These are phyloP conservation scores for Pterulicium gracile DNA, from an alignment of 1,284 basidiomycete species.

Conservation along the genomic window DNA sequence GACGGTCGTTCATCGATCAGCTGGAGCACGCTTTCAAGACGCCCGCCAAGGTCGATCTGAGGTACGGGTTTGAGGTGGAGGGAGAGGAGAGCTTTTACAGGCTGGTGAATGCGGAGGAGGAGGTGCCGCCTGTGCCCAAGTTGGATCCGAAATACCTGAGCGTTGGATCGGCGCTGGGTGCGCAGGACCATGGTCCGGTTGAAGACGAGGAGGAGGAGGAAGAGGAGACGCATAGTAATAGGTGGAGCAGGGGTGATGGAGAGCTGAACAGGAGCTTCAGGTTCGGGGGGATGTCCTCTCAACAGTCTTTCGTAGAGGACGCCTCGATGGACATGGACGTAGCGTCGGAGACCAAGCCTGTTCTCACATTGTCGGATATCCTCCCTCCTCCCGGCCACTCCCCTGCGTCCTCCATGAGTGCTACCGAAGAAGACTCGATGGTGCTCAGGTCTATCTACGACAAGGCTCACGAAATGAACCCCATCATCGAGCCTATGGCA, in stretches of 20 bases:
- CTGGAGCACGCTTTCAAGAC: conserved; percentile 70
- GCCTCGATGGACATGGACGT: conserved; percentile 10
- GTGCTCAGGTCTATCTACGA: conserved; percentile 50
- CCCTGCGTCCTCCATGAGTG: conserved; percentile 35
- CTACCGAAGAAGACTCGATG: conserved; percentile 40
- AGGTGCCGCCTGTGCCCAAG: conserved; percentile 34
- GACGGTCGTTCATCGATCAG: conserved; percentile 74
- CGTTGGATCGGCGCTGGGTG: background rate
- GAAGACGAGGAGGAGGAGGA: conserved; percentile 16
- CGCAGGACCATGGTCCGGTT: conserved; percentile 11
- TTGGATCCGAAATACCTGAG: background rate
- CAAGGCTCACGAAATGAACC: conserved; percentile 26
- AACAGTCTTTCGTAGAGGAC: conserved; percentile 8
- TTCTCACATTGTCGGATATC: conserved; percentile 59
- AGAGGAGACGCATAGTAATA: conserved; percentile 23
- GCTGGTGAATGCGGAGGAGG: conserved; percentile 17
- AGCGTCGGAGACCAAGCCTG: conserved; percentile 16
- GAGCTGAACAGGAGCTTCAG: conserved; percentile 59
- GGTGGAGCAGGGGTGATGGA: conserved; percentile 46
- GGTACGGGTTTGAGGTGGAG: conserved; percentile 28
- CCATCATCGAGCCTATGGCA: conserved; percentile 18
- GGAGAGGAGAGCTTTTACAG: conserved; percentile 12
- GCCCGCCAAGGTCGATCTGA: conserved; percentile 52
- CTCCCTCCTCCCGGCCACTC: conserved; percentile 51
- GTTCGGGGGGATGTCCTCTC: conserved; percentile 43